Evolutionary conservation across 805 yeast genomes (phyloP), one percentile per base, ranked within the genome.

Genomic region (Clavispora phyllophila): DNA sequence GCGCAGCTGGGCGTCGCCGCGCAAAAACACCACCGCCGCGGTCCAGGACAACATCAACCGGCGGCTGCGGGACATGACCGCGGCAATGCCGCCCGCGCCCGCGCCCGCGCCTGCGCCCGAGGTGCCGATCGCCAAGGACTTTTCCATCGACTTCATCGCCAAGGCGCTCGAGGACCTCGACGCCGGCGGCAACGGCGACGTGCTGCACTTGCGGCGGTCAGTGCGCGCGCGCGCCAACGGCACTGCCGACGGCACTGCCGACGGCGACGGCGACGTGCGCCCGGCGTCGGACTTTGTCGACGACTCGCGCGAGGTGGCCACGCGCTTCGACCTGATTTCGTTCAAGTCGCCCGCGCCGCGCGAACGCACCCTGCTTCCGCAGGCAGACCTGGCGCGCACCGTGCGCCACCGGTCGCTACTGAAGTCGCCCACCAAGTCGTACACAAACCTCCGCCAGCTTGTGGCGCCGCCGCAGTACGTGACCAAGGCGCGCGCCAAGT

Each of bases 161-260:
- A 68, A 70, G 43, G 75, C 74, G 1, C 53, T 70, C 26, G 74
- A 70, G 47, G 75, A 70, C 50, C 61, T 70, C 48, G 68, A 69
- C 43, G 52, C 62, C 1, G 75, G 75, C 10, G 75, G 75, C 5
- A 58, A 70, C 43, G 75, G 75, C 9, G 74, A 70, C 43, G 56
- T 70, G 29, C 64, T 57, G 36, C 65, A 62, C 48, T 70, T 63
- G 47, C 55, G 75, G 42, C 55, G 61, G 40, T 68, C 73, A 3
- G 67, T 68, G 13, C 49, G 75, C 19, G 39, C 50, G 9, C 42
- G 12, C n/a, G 22, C 27, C 9, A 26, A 13, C 29, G 24, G 22
- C 29, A 13, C 13, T n/a, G n/a, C n/a, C n/a, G n/a, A n/a, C n/a
- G n/a, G n/a, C n/a, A n/a, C n/a, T n/a, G n/a, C n/a, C n/a, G n/a